Conservation (phyloP, 805 yeast genomes). For the Wickerhamomyces sydowiorum region DNA sequence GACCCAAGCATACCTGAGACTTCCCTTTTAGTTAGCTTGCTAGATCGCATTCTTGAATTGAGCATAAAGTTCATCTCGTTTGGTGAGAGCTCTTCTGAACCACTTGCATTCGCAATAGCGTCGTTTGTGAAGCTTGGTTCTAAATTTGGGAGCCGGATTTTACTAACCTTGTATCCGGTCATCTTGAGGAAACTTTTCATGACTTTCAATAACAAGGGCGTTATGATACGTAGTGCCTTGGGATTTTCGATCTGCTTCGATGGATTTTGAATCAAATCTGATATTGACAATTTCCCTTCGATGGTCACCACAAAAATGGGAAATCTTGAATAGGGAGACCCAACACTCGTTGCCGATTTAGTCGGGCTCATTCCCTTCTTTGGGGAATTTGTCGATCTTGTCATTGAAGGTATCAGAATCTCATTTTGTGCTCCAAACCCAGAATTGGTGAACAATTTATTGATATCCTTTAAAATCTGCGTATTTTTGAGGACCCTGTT, state of each 20-base stretch:
- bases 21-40: conserved; percentile 1
- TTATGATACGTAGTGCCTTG: conserved; percentile 20
- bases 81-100: not conserved
- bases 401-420: conserved; percentile 11
- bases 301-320: conserved; percentile 35
- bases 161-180: conserved; percentile 15
- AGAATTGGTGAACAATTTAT: conserved; percentile 20
- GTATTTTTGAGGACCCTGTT: conserved; percentile 21
- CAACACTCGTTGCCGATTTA: conserved; percentile 20
- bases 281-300: conserved; percentile 18
- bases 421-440: conserved; percentile 15
- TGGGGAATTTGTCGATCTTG: conserved; percentile 14
- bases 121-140: no score
- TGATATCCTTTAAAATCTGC: conserved; percentile 16
- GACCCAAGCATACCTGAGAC: conserved; percentile 3
- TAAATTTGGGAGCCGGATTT: not conserved
- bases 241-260: conserved; percentile 26
- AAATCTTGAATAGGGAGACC: conserved; percentile 28
- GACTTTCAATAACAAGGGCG: conserved; percentile 26
- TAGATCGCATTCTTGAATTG: conserved; percentile 2
- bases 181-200: conserved; percentile 23
- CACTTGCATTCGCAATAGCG: no score
- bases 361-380: conserved; percentile 16
- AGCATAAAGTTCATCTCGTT: not conserved
- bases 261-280: conserved; percentile 38